These are phyloP conservation scores for Apodospora peruviana DNA, from an alignment of 495 filamentous ascomycete species.

Conservation along the genomic window DNA sequence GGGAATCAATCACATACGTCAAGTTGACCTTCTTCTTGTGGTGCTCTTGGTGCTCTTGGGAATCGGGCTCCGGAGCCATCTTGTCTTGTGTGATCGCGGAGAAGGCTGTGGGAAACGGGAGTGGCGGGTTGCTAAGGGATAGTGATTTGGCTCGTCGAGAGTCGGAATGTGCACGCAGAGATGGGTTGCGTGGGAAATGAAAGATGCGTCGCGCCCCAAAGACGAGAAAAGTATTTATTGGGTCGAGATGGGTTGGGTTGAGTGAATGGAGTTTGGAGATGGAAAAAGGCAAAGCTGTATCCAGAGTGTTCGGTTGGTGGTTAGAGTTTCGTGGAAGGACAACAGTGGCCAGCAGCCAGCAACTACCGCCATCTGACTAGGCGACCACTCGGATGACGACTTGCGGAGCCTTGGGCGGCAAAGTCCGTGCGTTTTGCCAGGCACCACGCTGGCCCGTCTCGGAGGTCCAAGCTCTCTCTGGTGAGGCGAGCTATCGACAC, in stretches of 20 bases:
- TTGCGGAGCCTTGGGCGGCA: constrained; percentile 29
- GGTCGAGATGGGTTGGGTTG: background rate
- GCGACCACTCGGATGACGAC: constrained; percentile 35
- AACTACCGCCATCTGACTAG: constrained; percentile 11
- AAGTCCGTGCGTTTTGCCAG: constrained; percentile 26
- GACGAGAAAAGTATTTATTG: constrained; percentile 4
- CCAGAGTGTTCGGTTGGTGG: constrained; percentile 3
- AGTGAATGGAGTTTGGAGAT: constrained; percentile 3
- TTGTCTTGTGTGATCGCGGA: constrained; percentile 15
- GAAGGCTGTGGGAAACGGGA: background rate
- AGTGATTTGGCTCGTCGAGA: background rate
- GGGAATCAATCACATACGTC: constrained; percentile 53
- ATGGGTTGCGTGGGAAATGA: background rate
- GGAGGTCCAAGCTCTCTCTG: constrained; percentile 6
- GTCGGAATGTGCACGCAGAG: background rate
- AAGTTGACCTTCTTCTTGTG: constrained; percentile 93
- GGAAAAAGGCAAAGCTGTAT: background rate
- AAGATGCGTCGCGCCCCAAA: background rate
- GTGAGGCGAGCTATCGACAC: constrained; percentile 5
- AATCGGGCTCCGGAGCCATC: constrained; percentile 30
- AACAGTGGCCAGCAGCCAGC: constrained; percentile 11
- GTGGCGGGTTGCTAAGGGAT: background rate
- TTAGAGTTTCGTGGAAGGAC: constrained; percentile 17
- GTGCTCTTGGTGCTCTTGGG: constrained; percentile 57
- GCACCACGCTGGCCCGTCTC: constrained; percentile 6